Percentiles rank a stretch among this genome's conserved stretches.
These are phyloP conservation scores for Zhuliangozyma parablackwelliae DNA, from an alignment of 1,139 yeast species.

Conservation along the genomic window DNA sequence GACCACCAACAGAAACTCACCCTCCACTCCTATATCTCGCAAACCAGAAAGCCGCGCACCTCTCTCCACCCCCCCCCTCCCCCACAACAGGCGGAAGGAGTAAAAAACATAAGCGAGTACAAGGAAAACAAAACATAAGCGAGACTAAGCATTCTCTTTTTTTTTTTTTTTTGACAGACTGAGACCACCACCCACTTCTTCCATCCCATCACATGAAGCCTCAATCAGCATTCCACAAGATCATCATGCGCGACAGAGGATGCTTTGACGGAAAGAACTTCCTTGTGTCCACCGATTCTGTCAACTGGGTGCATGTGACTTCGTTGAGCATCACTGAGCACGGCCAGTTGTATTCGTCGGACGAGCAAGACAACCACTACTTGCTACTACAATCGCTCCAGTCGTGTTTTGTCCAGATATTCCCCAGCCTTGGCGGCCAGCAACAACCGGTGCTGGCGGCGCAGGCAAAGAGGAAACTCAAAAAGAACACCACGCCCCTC, in stretches of 20 bases:
- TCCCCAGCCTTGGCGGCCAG: conserved; percentile 15
- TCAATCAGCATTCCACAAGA: conserved; percentile 25
- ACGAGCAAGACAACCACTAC: conserved; percentile 30
- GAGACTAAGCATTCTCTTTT: too few species aligned
- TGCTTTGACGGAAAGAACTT: conserved; percentile 32
- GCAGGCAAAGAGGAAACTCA: conserved; percentile 1
- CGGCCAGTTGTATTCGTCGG: conserved; percentile 35
- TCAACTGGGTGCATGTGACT: conserved; percentile 34
- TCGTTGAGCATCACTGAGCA: conserved; percentile 31
- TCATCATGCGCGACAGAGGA: conserved; percentile 33
- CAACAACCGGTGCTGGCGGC: conserved; percentile 2
- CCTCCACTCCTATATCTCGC: too few species aligned
- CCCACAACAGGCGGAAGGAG: too few species aligned
- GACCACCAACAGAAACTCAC: too few species aligned
- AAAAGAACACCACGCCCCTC: neutral
- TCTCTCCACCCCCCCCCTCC: too few species aligned
- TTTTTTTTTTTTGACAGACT: too few species aligned
- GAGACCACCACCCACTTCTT: too few species aligned
- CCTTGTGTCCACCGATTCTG: conserved; percentile 34
- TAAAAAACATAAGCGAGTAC: too few species aligned
- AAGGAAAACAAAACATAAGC: too few species aligned
- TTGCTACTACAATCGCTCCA: conserved; percentile 32
- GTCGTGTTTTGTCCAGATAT: conserved; percentile 39
- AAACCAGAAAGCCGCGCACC: too few species aligned
- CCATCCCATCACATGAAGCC: conserved; percentile 14